Conservation (phyloP, 768 basidiomycete species). For the Pholiota molesta region DNA sequence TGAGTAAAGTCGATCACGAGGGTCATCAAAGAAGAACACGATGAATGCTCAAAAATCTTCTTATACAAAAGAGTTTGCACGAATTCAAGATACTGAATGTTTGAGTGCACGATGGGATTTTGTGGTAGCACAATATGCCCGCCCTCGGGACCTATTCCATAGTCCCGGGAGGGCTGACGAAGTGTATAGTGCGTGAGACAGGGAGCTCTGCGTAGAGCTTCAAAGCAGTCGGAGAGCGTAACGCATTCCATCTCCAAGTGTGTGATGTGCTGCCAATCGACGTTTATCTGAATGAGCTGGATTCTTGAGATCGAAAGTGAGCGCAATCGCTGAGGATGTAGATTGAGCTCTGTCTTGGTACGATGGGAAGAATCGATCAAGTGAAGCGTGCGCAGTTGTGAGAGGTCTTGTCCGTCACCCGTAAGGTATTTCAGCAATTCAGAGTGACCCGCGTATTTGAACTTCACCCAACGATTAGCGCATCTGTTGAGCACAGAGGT, state of each 20-base stretch:
- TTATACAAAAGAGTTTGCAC: neutral
- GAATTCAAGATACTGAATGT: neutral
- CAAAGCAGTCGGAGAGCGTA: neutral
- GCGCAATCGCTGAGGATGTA: neutral
- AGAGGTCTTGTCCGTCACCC: neutral
- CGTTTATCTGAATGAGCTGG: neutral
- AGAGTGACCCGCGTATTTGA: neutral
- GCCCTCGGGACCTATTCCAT: neutral
- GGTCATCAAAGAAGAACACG: neutral
- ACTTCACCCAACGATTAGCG: neutral
- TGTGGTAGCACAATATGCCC: neutral
- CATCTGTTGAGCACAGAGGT: neutral
- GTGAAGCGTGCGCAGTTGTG: neutral
- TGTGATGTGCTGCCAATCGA: neutral
- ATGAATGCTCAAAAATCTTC: neutral
- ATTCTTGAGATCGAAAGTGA: neutral
- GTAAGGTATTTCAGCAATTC: neutral
- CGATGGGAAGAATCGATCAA: neutral
- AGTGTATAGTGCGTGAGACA: neutral
- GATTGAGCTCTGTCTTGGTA: neutral
- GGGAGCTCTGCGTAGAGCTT: neutral
- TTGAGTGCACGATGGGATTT: neutral
- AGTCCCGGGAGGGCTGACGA: too few species aligned
- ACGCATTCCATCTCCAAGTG: neutral
- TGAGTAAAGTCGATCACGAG: too few species aligned